These are phyloP conservation scores for Starmera quercuum DNA, from an alignment of 805 yeast species.

Conservation along the genomic window DNA sequence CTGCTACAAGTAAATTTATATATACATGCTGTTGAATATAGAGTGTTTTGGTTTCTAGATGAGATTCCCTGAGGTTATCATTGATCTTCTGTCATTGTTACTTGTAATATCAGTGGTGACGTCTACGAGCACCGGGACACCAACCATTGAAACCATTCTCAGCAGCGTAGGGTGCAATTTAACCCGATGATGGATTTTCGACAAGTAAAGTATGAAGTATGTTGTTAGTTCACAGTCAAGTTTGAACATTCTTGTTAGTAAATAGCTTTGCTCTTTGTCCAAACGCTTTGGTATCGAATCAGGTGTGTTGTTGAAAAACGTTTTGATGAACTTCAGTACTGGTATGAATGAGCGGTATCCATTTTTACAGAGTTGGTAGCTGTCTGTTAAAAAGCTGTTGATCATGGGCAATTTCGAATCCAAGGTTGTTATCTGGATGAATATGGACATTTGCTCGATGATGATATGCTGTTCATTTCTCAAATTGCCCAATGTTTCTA, in stretches of 20 bases:
- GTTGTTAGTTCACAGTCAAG: constrained; percentile 1
- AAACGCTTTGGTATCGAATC: background rate
- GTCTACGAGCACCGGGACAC: no score
- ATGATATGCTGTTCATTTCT: background rate
- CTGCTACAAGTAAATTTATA: background rate
- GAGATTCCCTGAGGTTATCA: no score
- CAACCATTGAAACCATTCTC: no score
- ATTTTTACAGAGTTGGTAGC: constrained; percentile 4
- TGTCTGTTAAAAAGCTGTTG: constrained; percentile 2
- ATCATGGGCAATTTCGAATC: background rate
- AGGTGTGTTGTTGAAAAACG: constrained; percentile 1
- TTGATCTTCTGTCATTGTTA: no score
- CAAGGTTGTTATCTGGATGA: background rate
- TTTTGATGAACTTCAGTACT: constrained; percentile 6
- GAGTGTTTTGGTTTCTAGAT: no score
- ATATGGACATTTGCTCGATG: background rate
- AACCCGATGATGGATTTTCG: background rate
- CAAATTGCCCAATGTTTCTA: background rate
- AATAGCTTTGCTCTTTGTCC: background rate
- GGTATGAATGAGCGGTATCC: constrained; percentile 11
- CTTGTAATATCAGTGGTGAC: no score
- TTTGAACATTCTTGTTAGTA: constrained; percentile 5
- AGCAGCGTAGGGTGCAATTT: background rate
- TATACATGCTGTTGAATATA: no score
- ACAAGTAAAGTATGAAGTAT: background rate